phyloP scores from a whole-genome alignment of 441 rosid species.

The Croton setiger region DNA sequence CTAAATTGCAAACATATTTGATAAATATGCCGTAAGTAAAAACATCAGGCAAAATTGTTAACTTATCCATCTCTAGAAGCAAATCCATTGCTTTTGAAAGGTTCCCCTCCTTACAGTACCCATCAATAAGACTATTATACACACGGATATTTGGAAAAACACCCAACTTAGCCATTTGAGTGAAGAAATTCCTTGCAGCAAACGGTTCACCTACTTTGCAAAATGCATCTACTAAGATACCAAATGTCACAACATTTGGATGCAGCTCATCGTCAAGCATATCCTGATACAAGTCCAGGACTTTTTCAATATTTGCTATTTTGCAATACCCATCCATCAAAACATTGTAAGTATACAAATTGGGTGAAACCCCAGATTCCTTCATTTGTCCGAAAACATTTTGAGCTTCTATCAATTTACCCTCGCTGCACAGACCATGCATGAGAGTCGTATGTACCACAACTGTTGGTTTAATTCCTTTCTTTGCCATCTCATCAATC shows the following conservation, averaged over 20 bases:
- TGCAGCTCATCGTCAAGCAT: constrained; percentile 34
- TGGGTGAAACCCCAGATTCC: constrained; percentile 41
- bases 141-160: constrained; percentile 49
- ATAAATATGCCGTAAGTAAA: constrained; percentile 58
- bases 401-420: constrained; percentile 47
- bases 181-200: constrained; percentile 45
- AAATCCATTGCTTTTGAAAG: constrained; percentile 39
- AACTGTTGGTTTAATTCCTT: constrained; percentile 50
- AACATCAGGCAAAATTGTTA: constrained; percentile 44
- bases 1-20: constrained; percentile 40
- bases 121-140: constrained; percentile 49
- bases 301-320: constrained; percentile 34
- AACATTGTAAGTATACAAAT: constrained; percentile 50
- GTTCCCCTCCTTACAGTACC: constrained; percentile 45
- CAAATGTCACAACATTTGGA: constrained; percentile 56
- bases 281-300: constrained; percentile 38
- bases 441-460: constrained; percentile 49
- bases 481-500: constrained; percentile 44
- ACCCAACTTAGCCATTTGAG: constrained; percentile 50
- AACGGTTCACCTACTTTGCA: constrained; percentile 48
- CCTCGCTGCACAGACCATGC: constrained; percentile 44
- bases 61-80: constrained; percentile 43
- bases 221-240: constrained; percentile 53
- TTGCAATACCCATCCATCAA: constrained; percentile 62
- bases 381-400: constrained; percentile 42